These are phyloP conservation scores for Cryptococcus wingfieldii DNA, from an alignment of 1,284 basidiomycete species.

Conservation along the genomic window DNA sequence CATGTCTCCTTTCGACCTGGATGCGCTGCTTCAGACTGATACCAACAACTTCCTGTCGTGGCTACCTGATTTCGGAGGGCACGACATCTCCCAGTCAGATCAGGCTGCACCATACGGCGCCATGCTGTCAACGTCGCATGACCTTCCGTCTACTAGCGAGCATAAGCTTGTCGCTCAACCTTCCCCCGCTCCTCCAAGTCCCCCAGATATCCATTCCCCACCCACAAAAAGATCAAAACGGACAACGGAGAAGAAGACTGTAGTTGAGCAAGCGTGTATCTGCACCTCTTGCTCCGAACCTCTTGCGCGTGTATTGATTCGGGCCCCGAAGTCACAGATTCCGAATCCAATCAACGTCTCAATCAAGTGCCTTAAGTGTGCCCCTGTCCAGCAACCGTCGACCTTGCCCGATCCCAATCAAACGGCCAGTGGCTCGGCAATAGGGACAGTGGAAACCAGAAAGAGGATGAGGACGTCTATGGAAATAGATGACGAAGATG, in stretches of 20 bases:
- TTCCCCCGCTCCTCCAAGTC: constrained; percentile 16
- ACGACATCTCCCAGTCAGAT: background rate
- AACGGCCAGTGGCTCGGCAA: background rate
- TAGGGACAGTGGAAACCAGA: constrained; percentile 41
- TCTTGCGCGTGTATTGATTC: constrained; percentile 37
- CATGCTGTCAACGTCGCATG: background rate
- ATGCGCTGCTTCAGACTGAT: constrained; percentile 35
- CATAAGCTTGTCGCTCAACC: background rate
- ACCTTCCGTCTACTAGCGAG: background rate
- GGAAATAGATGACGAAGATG: constrained; percentile 41
- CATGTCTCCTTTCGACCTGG: constrained; percentile 41
- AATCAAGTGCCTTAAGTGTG: constrained; percentile 31
- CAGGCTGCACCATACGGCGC: no score
- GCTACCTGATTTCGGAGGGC: constrained; percentile 34
- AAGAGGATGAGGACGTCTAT: constrained; percentile 38
- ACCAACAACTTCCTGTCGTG: constrained; percentile 37
- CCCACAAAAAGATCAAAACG: constrained; percentile 28
- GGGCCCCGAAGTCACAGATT: constrained; percentile 35
- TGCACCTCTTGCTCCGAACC: constrained; percentile 29
- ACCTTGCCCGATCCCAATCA: constrained; percentile 10
- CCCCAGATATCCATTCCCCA: constrained; percentile 5
- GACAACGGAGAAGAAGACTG: constrained; percentile 38
- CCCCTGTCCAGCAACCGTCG: constrained; percentile 23
- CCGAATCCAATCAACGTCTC: constrained; percentile 29
- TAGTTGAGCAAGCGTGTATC: constrained; percentile 28